Base-by-base conservation (phyloP, 1,139 yeast species). In the Barnettozyma hawaiiensis region DNA sequence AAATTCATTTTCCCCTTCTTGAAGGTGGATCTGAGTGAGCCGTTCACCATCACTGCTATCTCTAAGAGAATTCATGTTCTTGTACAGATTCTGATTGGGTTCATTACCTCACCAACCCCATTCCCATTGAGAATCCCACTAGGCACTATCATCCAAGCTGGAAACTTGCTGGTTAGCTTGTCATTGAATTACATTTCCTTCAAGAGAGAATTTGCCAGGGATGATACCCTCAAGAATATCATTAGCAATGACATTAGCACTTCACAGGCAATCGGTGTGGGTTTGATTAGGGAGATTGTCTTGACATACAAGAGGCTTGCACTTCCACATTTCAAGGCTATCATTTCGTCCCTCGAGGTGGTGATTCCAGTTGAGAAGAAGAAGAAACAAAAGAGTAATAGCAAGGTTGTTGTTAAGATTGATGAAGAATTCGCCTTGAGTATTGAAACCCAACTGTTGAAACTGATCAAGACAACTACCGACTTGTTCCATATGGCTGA, bases 181-280 rank as follows among this genome's bases (percentile, higher is more conserved):
- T 78, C 80, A 50, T 63, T 73, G 12, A 73, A 69, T 42, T 78
- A 74, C 48, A 62, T 78, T 31, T 69, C 78, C 2, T 70, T 80
- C 53, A 78, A 72, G 52, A 69, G 73, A 39, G 87, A 82, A 43
- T 60, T 83, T 37, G 70, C 81, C 46, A 76, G 76, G 50, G 79
- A 74, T 45, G 54, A 59, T 4, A 66, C 71, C 27, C 52, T 73
- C 39, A 71, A 67, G 44, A 58, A 61, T 10, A 55, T 70, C 21
- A 65, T 81, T 27, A 56, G 58, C 23, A 55, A 63, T 5, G 67
- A 81, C 2, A 61, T 78, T 20, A 53, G 62, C 5, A 61, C 63
- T 31, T 63, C 73, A 42, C 84, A 81, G 51, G 52, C 54, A 18
- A 58, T 64, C 24, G 74, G 79, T 29, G 55, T 77, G 14, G 48